These are phyloP conservation scores for Kwoniella heveanensis DNA, from an alignment of 768 basidiomycete genomes.

Conservation along the genomic window DNA sequence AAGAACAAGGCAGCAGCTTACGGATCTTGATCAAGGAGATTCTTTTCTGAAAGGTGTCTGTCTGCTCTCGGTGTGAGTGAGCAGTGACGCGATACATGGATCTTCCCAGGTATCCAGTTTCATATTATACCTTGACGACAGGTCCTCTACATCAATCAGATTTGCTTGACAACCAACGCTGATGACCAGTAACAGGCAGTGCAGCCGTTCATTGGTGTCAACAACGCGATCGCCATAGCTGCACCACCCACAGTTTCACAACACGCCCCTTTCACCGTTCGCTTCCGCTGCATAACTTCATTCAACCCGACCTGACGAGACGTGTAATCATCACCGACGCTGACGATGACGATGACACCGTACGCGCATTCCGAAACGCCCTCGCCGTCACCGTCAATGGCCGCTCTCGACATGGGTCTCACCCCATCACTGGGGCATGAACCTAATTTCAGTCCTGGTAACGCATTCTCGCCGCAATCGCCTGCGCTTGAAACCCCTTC, in stretches of 20 bases:
- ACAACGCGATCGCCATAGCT: no score
- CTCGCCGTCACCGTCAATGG: not conserved
- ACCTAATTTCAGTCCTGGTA: not conserved
- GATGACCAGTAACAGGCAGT: not conserved
- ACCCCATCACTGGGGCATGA: not conserved
- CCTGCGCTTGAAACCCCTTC: constrained; percentile 8
- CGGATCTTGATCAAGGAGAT: no score
- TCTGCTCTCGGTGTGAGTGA: no score
- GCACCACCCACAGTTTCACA: no score
- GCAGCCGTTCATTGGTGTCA: no score
- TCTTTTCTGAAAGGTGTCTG: no score
- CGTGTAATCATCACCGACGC: no score
- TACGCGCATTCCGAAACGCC: constrained; percentile 14
- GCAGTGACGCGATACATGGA: no score
- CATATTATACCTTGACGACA: not conserved
- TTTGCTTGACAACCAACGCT: not conserved
- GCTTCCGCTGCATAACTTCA: no score
- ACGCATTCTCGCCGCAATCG: constrained; percentile 9
- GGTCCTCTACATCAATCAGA: not conserved
- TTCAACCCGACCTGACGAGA: no score
- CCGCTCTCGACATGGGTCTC: not conserved
- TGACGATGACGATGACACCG: constrained; percentile 7
- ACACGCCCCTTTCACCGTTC: not conserved
- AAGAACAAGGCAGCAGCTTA: no score
- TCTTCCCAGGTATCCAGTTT: no score